phyloP scores from a whole-genome alignment of 164 flowering plant genomes.

The Platanus orientalis region DNA sequence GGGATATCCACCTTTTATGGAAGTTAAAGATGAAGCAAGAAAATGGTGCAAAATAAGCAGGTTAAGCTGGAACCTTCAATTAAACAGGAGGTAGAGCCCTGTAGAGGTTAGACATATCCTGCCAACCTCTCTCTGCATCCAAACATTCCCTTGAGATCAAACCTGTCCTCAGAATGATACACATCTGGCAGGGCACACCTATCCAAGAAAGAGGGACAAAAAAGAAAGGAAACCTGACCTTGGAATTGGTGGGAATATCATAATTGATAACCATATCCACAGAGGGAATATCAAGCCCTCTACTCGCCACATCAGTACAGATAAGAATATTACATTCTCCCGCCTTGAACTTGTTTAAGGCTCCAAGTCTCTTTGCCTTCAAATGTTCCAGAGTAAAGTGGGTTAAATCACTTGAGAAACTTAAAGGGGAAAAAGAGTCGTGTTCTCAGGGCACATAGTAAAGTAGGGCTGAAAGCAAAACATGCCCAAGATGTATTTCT shows the following conservation, averaged over 20 bases:
- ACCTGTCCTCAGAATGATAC: too few species aligned
- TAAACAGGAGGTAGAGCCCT: too few species aligned
- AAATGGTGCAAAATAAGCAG: background rate
- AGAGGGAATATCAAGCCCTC: slow-evolving; percentile 94
- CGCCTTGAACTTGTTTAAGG: slow-evolving; percentile 82
- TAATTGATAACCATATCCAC: slow-evolving; percentile 95
- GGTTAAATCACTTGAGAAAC: background rate
- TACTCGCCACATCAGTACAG: slow-evolving; percentile 94
- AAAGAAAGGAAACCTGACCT: slow-evolving; percentile 40
- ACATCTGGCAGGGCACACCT: too few species aligned
- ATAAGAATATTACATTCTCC: slow-evolving; percentile 86
- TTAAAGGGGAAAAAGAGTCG: too few species aligned
- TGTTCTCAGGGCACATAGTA: background rate
- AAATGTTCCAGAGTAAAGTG: slow-evolving; percentile 1
- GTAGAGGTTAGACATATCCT: too few species aligned
- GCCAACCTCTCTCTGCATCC: too few species aligned
- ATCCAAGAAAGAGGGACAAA: background rate
- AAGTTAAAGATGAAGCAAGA: background rate
- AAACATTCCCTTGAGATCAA: too few species aligned
- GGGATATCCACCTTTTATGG: background rate
- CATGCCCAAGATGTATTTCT: background rate
- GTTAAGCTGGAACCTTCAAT: background rate
- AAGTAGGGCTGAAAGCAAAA: slow-evolving; percentile 1
- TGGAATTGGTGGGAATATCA: slow-evolving; percentile 80
- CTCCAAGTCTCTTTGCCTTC: slow-evolving; percentile 81